These are phyloP conservation scores for Aspergillus ochraceus DNA, from an alignment of 2,329 filamentous ascomycete genomes.

Conservation along the genomic window DNA sequence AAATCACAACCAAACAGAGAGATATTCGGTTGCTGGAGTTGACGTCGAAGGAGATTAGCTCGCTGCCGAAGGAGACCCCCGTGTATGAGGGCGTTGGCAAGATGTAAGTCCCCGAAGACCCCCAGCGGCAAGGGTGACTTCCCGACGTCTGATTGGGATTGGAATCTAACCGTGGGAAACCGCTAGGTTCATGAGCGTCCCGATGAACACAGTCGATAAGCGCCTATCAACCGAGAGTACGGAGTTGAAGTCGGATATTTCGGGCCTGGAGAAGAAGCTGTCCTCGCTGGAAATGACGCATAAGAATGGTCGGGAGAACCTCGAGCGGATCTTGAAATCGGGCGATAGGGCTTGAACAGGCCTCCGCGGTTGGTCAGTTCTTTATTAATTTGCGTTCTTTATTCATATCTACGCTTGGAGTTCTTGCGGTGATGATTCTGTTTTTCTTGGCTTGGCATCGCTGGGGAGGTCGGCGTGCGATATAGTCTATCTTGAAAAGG, in stretches of 20 bases:
- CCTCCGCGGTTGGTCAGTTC: background rate
- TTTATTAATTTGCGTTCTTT: background rate
- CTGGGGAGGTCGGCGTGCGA: background rate
- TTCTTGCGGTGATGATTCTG: background rate
- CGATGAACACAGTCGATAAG: constrained; percentile 69
- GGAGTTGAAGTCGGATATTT: constrained; percentile 73
- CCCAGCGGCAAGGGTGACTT: too few relatives aligned
- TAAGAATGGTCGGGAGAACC: constrained; percentile 88
- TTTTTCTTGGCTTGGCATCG: background rate
- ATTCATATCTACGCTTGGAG: background rate
- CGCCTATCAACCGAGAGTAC: constrained; percentile 74
- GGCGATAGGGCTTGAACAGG: constrained; percentile 38
- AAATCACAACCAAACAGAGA: constrained; percentile 81
- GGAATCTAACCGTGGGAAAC: constrained; percentile 5
- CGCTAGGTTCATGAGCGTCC: constrained; percentile 82
- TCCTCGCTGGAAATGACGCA: constrained; percentile 93
- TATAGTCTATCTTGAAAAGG: background rate
- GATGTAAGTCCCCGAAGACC: constrained; percentile 64
- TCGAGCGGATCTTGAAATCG: constrained; percentile 79
- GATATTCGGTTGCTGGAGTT: constrained; percentile 87
- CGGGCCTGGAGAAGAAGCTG: constrained; percentile 81
- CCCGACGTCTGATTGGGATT: too few relatives aligned
- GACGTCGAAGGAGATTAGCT: constrained; percentile 78
- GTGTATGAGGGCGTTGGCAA: constrained; percentile 96
- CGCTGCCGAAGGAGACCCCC: constrained; percentile 71